A percentile compares a stretch with the other conserved stretches of the same genome.
phyloP scores from a whole-genome alignment of 2,329 filamentous ascomycete species.

The Cladophialophora chaetospira region DNA sequence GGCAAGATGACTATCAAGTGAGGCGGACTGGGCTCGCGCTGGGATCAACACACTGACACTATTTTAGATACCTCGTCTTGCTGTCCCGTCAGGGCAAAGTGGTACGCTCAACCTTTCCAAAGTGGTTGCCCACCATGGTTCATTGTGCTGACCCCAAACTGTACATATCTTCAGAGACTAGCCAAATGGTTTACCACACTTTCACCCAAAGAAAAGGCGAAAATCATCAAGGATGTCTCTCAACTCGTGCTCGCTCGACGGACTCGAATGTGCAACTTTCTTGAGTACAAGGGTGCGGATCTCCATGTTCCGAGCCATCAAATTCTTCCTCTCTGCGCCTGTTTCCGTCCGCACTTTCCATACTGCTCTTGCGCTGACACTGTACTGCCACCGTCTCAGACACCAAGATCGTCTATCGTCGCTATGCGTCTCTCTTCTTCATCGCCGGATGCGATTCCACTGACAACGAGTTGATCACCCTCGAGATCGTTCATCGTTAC shows the following conservation, averaged over 20 bases:
- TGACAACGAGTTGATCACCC: constrained; percentile 96
- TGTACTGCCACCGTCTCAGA: constrained; percentile 57
- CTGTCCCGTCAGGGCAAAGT: constrained; percentile 99
- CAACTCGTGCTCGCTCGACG: constrained; percentile 93
- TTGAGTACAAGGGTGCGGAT: constrained; percentile 89
- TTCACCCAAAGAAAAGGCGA: constrained; percentile 97
- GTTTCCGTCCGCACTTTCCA: background rate
- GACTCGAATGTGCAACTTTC: constrained; percentile 99
- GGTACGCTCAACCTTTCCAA: constrained; percentile 61
- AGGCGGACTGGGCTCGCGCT: constrained; percentile 27
- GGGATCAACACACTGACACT: constrained; percentile 20
- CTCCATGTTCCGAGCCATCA: constrained; percentile 8
- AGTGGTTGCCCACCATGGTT: constrained; percentile 44
- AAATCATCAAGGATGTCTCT: constrained; percentile 99
- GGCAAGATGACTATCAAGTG: constrained; percentile 59
- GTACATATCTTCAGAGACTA: constrained; percentile 67
- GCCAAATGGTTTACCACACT: constrained; percentile 99
- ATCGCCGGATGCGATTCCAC: constrained; percentile 96
- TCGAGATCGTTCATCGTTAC: constrained; percentile 98
- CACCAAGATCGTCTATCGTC: constrained; percentile 97
- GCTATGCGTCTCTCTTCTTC: constrained; percentile 98
- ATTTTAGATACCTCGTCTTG: constrained; percentile 85
- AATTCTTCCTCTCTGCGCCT: constrained; percentile 2
- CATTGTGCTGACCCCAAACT: constrained; percentile 35
- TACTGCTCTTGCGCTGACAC: constrained; percentile 14